phyloP scores from a whole-genome alignment of 2,329 filamentous ascomycete species.

The Pyrenophora teres region DNA sequence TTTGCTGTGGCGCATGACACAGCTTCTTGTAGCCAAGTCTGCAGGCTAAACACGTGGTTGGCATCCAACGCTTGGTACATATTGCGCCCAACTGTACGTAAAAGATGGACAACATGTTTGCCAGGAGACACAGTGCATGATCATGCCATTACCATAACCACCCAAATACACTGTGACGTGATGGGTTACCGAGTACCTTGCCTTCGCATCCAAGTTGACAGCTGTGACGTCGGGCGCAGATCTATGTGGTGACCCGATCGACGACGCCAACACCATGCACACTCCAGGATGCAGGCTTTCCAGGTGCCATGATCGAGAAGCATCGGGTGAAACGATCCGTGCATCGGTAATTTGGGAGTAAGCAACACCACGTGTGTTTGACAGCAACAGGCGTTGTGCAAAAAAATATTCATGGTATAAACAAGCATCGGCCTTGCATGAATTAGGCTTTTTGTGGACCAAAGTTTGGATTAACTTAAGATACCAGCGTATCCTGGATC shows the following conservation, averaged over 20 bases:
- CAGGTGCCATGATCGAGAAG: not conserved
- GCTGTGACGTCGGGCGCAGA: conserved; percentile 5
- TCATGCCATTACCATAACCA: not conserved
- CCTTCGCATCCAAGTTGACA: not conserved
- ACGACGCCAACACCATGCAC: not conserved
- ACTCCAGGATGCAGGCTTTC: not conserved
- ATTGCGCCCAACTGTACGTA: not conserved
- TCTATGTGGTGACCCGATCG: conserved; percentile 1
- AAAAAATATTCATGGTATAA: not conserved
- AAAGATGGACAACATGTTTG: not conserved
- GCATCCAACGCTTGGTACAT: not conserved
- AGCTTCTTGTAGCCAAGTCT: not conserved
- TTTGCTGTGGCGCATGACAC: conserved; percentile 19
- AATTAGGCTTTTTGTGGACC: too few species aligned
- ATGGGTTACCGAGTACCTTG: not conserved
- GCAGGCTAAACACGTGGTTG: conserved; percentile 1
- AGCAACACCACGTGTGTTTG: not conserved
- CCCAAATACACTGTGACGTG: too few species aligned
- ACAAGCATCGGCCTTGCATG: not conserved
- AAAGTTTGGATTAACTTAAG: not conserved
- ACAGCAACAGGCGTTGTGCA: not conserved
- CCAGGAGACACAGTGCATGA: not conserved
- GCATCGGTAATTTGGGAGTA: not conserved
- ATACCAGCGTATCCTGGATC: not conserved
- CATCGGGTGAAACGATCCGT: not conserved